phyloP scores from a whole-genome alignment of 768 basidiomycete species.

The Dacryopinax primogenitus region DNA sequence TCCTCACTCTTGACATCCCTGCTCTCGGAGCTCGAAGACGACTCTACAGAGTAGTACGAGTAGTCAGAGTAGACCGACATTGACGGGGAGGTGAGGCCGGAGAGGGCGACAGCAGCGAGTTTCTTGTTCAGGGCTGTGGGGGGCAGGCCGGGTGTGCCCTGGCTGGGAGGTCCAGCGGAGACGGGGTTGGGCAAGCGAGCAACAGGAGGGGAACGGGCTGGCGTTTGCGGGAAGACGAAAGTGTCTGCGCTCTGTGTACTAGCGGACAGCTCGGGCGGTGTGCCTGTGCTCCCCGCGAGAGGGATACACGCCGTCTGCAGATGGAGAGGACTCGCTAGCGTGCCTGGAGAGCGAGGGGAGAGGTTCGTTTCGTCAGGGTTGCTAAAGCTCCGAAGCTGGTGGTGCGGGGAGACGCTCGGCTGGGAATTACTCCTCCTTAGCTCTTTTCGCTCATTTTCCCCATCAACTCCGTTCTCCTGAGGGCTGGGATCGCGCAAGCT shows the following conservation, averaged over 20 bases:
- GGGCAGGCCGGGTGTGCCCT: not conserved
- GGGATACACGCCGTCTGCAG: not conserved
- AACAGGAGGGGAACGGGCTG: not conserved
- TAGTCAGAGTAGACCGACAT: not conserved
- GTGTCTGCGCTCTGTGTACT: not conserved
- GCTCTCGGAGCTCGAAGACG: not conserved
- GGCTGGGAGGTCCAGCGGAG: not conserved
- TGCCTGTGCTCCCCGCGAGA: not conserved
- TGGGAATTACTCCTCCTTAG: conserved; percentile 3
- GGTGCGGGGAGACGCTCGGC: not conserved
- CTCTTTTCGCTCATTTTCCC: not conserved
- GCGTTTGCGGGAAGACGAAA: not conserved
- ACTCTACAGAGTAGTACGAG: not conserved
- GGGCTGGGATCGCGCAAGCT: not conserved
- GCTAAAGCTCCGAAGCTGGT: too few species aligned
- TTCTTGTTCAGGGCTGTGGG: not conserved
- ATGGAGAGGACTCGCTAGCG: not conserved
- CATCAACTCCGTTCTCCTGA: too few species aligned
- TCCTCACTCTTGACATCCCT: not conserved
- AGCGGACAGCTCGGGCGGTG: not conserved
- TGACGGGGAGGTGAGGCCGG: not conserved
- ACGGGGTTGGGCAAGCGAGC: not conserved
- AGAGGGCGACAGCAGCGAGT: not conserved
- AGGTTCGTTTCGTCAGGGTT: too few species aligned
- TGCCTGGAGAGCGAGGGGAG: too few species aligned